These are phyloP conservation scores for Chalciporus pseudorubinellus DNA, from an alignment of 768 basidiomycete genomes.

Conservation along the genomic window DNA sequence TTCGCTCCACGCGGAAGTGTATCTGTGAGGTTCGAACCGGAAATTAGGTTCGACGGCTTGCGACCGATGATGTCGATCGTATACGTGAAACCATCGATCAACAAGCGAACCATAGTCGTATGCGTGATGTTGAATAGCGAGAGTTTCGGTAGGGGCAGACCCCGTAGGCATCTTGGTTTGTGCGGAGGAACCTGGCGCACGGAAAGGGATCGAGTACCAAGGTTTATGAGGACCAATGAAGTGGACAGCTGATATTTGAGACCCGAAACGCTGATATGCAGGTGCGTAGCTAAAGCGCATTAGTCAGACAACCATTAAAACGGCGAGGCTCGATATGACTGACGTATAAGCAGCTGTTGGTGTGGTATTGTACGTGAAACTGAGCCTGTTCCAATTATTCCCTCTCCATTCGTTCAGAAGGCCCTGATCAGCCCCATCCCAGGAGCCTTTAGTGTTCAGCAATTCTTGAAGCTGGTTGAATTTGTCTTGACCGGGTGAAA, in stretches of 20 bases:
- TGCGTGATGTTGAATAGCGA: constrained; percentile 38
- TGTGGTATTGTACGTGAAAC: constrained; percentile 98
- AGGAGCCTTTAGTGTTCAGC: constrained; percentile 76
- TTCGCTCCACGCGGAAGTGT: constrained; percentile 76
- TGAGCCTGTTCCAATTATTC: constrained; percentile 84
- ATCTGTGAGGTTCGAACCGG: constrained; percentile 63
- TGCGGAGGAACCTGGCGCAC: constrained; percentile 52
- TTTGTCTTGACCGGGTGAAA: constrained; percentile 78
- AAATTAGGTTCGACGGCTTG: constrained; percentile 40
- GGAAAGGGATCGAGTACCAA: constrained; percentile 75
- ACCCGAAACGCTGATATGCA: constrained; percentile 91
- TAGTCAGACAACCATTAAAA: constrained; percentile 28
- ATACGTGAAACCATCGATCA: constrained; percentile 88
- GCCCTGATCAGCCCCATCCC: constrained; percentile 99
- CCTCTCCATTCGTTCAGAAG: constrained; percentile 94
- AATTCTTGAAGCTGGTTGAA: constrained; percentile 72
- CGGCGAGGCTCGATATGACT: constrained; percentile 36
- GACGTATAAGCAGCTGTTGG: constrained; percentile 96
- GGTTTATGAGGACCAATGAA: constrained; percentile 98
- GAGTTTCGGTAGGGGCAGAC: constrained; percentile 11
- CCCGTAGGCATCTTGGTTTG: constrained; percentile 30
- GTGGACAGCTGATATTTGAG: constrained; percentile 82
- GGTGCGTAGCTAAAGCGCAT: constrained; percentile 76
- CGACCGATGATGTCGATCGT: constrained; percentile 83
- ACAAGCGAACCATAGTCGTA: constrained; percentile 82